phyloP scores from a whole-genome alignment of 2,329 filamentous ascomycete species.

The Lachnellula occidentalis region DNA sequence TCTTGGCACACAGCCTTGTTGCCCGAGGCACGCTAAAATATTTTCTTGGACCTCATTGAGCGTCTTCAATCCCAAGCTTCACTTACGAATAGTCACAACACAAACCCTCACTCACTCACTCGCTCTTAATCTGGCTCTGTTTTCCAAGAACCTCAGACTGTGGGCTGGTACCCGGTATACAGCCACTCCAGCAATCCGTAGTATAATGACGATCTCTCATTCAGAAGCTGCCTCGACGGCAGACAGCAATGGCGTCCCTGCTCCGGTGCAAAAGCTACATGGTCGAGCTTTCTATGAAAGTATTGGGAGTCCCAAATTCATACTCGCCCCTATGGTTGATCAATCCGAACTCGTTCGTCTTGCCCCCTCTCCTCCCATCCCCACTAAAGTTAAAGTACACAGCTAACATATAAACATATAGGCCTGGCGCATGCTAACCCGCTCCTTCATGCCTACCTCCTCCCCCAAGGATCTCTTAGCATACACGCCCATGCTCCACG shows the following conservation, averaged over 20 bases:
- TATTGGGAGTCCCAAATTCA: conserved; percentile 82
- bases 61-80: neutral
- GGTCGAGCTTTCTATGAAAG: conserved; percentile 92
- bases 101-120: neutral
- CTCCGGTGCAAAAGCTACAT: conserved; percentile 53
- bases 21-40: conserved; percentile 15
- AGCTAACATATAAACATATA: conserved; percentile 34
- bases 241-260: conserved; percentile 2
- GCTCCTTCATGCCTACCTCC: conserved; percentile 74
- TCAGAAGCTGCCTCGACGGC: conserved; percentile 10
- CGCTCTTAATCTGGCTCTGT: conserved; percentile 19
- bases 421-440: conserved; percentile 96
- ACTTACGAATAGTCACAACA: neutral
- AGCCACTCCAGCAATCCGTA: conserved; percentile 4
- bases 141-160: conserved; percentile 16
- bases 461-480: conserved; percentile 65
- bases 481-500: conserved; percentile 96
- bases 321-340: conserved; percentile 97
- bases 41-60: conserved; percentile 7
- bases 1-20: conserved; percentile 21
- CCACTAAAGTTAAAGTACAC: neutral
- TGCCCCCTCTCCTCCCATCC: conserved; percentile 1
- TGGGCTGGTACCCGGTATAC: conserved; percentile 29
- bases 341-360: conserved; percentile 87
- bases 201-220: conserved; percentile 17